Percentiles rank a stretch among this genome's conserved stretches.
phyloP scores from a whole-genome alignment of 257 asterid species.

The Solanum piurae region DNA sequence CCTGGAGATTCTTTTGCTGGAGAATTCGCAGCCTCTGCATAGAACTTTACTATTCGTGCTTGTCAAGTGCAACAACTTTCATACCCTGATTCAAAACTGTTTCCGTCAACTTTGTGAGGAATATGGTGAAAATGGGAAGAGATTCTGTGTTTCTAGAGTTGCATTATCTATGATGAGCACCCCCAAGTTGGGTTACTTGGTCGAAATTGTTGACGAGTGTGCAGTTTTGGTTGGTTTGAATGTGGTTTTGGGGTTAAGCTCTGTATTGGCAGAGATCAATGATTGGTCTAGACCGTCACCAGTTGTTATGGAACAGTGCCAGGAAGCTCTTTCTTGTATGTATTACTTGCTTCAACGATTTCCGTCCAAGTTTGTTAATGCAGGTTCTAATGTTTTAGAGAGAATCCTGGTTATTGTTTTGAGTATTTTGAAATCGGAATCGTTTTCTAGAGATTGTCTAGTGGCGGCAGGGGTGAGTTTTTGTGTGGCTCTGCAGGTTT shows the following conservation, averaged over 20 bases:
- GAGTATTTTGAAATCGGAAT: conserved; percentile 54
- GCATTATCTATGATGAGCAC: conserved; percentile 90
- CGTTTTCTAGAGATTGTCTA: conserved; percentile 81
- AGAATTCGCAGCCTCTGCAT: conserved; percentile 77
- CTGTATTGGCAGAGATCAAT: conserved; percentile 43
- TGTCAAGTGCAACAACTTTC: conserved; percentile 48
- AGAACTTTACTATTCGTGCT: conserved; percentile 64
- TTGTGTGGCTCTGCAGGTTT: conserved; percentile 75
- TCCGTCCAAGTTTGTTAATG: conserved; percentile 38
- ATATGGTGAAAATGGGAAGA: conserved; percentile 59
- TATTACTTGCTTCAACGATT: conserved; percentile 88
- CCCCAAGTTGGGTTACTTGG: conserved; percentile 73
- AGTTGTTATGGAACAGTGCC: conserved; percentile 88
- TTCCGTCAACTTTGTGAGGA: conserved; percentile 57
- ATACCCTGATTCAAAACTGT: conserved; percentile 32
- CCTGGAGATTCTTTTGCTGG: conserved; percentile 66
- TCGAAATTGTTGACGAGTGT: conserved; percentile 67
- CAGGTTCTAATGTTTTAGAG: conserved; percentile 19
- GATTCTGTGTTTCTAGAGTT: conserved; percentile 77
- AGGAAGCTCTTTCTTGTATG: conserved; percentile 90
- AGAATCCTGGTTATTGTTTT: conserved; percentile 38
- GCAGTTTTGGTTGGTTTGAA: conserved; percentile 65
- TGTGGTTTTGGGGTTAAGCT: conserved; percentile 55
- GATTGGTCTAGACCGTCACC: conserved; percentile 83
- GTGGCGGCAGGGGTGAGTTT: conserved; percentile 97